These are phyloP conservation scores for Talaromyces amestolkiae DNA, from an alignment of 2,329 filamentous ascomycete species.

Conservation along the genomic window DNA sequence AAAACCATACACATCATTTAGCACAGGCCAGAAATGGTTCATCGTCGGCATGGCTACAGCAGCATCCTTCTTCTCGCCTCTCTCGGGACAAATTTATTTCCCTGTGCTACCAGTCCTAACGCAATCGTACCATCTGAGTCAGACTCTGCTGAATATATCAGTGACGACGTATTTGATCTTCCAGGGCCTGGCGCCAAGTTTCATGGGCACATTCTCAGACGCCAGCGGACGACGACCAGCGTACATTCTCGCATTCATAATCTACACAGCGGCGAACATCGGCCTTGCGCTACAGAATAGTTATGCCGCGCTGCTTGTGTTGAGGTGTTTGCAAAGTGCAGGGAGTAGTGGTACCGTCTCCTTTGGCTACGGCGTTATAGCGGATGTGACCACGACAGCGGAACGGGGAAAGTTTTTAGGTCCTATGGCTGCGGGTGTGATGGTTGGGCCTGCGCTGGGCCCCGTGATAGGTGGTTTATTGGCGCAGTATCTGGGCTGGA, in stretches of 20 bases:
- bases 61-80: constrained; percentile 43
- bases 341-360: constrained; percentile 70
- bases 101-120: constrained; percentile 33
- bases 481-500: constrained; percentile 63
- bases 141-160: constrained; percentile 17
- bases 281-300: constrained; percentile 59
- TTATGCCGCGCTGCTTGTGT: constrained; percentile 57
- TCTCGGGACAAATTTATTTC: constrained; percentile 43
- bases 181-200: constrained; percentile 60
- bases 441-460: constrained; percentile 51
- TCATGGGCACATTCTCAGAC: constrained; percentile 64
- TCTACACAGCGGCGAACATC: constrained; percentile 59
- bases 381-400: constrained; percentile 66
- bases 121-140: constrained; percentile 21
- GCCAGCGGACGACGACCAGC: constrained; percentile 60
- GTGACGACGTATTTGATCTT: constrained; percentile 44
- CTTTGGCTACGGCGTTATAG: constrained; percentile 67
- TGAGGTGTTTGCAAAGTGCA: constrained; percentile 62
- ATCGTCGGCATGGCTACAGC: constrained; percentile 40
- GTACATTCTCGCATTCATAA: constrained; percentile 47
- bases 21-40: constrained; percentile 32
- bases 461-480: constrained; percentile 65
- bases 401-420: constrained; percentile 74
- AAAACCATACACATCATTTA: constrained; percentile 31
- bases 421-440: constrained; percentile 59